A percentile compares a stretch with the other conserved stretches of the same genome.
Conservation (phyloP, 1,139 yeast genomes). For the Hemisphaericaspora subhashii region DNA sequence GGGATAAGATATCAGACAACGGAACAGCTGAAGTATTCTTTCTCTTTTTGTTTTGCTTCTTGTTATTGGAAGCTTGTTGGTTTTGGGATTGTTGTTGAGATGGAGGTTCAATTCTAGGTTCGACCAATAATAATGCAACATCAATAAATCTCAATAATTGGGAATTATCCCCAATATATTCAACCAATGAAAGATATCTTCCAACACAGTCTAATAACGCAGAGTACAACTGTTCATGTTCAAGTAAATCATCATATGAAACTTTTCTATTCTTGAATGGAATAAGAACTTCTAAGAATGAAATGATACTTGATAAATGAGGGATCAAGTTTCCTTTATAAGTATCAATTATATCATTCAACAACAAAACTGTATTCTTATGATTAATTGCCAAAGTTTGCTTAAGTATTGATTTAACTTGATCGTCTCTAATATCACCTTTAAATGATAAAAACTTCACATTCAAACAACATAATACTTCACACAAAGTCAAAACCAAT, state of each 20-base stretch:
- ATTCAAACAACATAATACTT: slow-evolving; percentile 54
- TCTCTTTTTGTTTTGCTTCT: slow-evolving; percentile 37
- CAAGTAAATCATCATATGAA: slow-evolving; percentile 29
- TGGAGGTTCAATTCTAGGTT: slow-evolving; percentile 30
- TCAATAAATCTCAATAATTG: slow-evolving; percentile 46
- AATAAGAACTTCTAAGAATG: slow-evolving; percentile 54
- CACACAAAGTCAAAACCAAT: slow-evolving; percentile 45
- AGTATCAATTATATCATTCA: slow-evolving; percentile 33
- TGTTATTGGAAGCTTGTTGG: slow-evolving; percentile 6
- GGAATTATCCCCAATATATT: slow-evolving; percentile 38
- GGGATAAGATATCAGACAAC: slow-evolving; percentile 70
- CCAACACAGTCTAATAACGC: slow-evolving; percentile 30
- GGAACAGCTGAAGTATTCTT: slow-evolving; percentile 47
- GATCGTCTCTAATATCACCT: slow-evolving; percentile 57
- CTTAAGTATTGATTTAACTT: slow-evolving; percentile 38
- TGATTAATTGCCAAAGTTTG: slow-evolving; percentile 48
- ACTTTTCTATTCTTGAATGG: slow-evolving; percentile 47
- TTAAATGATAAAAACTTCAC: slow-evolving; percentile 54
- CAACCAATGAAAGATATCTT: slow-evolving; percentile 30
- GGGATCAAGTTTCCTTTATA: slow-evolving; percentile 51
- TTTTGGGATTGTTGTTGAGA: slow-evolving; percentile 1
- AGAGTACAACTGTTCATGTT: slow-evolving; percentile 31
- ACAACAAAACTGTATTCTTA: slow-evolving; percentile 39
- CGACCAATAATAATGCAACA: slow-evolving; percentile 43
- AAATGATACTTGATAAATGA: slow-evolving; percentile 46